phyloP scores from a whole-genome alignment of 176 grass and related monocot genomes.

The Guadua angustifolia region DNA sequence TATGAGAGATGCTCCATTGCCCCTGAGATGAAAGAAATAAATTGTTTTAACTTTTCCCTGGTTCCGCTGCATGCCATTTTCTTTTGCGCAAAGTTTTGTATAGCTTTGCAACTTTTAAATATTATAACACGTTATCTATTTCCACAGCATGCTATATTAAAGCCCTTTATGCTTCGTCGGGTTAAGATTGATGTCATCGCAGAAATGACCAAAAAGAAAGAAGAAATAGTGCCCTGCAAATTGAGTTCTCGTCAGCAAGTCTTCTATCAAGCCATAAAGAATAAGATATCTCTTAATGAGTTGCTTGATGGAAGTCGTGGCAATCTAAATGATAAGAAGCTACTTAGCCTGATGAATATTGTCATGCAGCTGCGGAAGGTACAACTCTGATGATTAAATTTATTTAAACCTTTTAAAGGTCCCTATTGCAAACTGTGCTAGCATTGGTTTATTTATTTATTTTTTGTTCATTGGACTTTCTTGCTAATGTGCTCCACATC shows the following conservation, averaged over 20 bases:
- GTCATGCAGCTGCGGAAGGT: slow-evolving; percentile 99
- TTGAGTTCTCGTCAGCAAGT: slow-evolving; percentile 95
- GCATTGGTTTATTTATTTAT: not conserved
- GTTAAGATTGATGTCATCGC: slow-evolving; percentile 99
- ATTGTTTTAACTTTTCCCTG: not conserved
- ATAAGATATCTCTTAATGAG: slow-evolving; percentile 96
- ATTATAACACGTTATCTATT: slow-evolving; percentile 27
- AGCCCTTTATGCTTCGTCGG: slow-evolving; percentile 96
- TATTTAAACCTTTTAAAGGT: not conserved
- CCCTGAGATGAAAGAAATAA: not conserved
- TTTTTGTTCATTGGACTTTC: slow-evolving; percentile 1
- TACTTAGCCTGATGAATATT: slow-evolving; percentile 99
- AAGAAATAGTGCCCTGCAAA: slow-evolving; percentile 91
- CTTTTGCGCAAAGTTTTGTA: slow-evolving; percentile 6
- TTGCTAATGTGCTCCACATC: slow-evolving; percentile 13
- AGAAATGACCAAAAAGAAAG: slow-evolving; percentile 97
- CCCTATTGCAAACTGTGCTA: slow-evolving; percentile 13
- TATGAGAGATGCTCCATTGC: slow-evolving; percentile 14
- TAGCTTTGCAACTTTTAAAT: not conserved
- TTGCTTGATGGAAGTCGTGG: slow-evolving; percentile 85
- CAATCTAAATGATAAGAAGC: slow-evolving; percentile 92
- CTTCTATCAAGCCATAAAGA: slow-evolving; percentile 99
- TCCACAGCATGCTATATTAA: slow-evolving; percentile 90
- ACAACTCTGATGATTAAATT: slow-evolving; percentile 24
- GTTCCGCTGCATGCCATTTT: slow-evolving; percentile 2